Conservation (phyloP, 768 basidiomycete genomes). For the Daedaleopsis nitida region DNA sequence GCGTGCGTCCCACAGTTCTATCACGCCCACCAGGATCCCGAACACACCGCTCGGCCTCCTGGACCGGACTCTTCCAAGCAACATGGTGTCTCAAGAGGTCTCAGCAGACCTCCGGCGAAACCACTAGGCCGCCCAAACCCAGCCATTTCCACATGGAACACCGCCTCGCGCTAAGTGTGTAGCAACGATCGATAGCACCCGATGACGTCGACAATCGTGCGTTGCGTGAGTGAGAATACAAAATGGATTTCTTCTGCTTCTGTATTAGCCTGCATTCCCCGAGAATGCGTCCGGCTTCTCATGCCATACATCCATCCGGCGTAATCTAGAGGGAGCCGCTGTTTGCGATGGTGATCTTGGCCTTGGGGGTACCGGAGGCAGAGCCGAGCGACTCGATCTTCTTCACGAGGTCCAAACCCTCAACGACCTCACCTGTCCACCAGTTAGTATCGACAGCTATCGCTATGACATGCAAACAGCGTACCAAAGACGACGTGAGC, state of each 20-base stretch:
- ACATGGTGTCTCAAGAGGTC: background rate
- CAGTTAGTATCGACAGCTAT: background rate
- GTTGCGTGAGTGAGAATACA: slow-evolving; percentile 24
- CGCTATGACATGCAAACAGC: background rate
- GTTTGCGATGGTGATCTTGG: slow-evolving; percentile 26
- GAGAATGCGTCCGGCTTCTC: background rate
- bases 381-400: slow-evolving; percentile 48
- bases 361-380: slow-evolving; percentile 30
- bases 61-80: too few relatives aligned
- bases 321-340: slow-evolving; percentile 26
- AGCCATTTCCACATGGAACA: background rate
- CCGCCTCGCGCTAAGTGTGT: background rate
- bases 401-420: slow-evolving; percentile 66
- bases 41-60: too few relatives aligned
- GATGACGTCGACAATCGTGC: slow-evolving; percentile 6
- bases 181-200: slow-evolving; percentile 6
- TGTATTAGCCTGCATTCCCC: slow-evolving; percentile 1
- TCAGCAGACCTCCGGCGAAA: background rate
- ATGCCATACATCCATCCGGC: slow-evolving; percentile 1
- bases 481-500: slow-evolving; percentile 86
- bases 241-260: slow-evolving; percentile 25
- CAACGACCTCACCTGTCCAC: slow-evolving; percentile 51
- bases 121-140: background rate
- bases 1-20: too few relatives aligned
- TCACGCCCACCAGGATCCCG: too few relatives aligned